Conservation (phyloP, 768 basidiomycete species). For the Russula sp. region DNA sequence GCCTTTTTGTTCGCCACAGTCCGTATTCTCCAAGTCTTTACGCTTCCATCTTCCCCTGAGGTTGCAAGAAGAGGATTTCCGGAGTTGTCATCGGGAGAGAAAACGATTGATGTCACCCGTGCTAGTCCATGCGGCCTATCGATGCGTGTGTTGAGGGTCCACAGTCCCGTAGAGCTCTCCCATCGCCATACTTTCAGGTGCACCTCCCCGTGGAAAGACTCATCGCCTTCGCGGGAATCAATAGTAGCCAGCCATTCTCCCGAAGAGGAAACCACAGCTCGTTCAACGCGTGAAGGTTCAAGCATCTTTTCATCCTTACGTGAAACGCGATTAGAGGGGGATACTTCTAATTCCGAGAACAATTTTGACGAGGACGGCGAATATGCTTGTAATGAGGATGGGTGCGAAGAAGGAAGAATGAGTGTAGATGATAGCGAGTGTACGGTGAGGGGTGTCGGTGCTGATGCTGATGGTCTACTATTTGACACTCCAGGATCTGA, state of each 20-base stretch:
- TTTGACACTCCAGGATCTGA: conserved; percentile 41
- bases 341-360: conserved; percentile 84
- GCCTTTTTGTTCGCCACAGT: conserved; percentile 46
- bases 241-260: conserved; percentile 92
- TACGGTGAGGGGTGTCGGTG: conserved; percentile 64
- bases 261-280: conserved; percentile 58
- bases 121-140: conserved; percentile 78
- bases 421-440: conserved; percentile 73
- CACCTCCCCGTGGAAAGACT: conserved; percentile 60
- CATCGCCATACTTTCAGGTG: conserved; percentile 92
- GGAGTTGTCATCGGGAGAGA: conserved; percentile 51
- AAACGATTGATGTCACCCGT: conserved; percentile 61
- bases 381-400: conserved; percentile 91
- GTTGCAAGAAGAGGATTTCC: conserved; percentile 57
- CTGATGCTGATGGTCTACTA: conserved; percentile 42
- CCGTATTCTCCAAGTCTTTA: conserved; percentile 80
- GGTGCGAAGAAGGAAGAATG: conserved; percentile 89
- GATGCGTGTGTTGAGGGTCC: conserved; percentile 83
- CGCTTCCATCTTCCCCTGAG: conserved; percentile 66
- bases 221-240: conserved; percentile 69
- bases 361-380: conserved; percentile 68
- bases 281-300: conserved; percentile 73
- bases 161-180: conserved; percentile 58
- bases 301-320: conserved; percentile 72
- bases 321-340: conserved; percentile 89